Base-by-base conservation (phyloP, 495 filamentous ascomycete genomes). In the Corynascus novoguineensis region DNA sequence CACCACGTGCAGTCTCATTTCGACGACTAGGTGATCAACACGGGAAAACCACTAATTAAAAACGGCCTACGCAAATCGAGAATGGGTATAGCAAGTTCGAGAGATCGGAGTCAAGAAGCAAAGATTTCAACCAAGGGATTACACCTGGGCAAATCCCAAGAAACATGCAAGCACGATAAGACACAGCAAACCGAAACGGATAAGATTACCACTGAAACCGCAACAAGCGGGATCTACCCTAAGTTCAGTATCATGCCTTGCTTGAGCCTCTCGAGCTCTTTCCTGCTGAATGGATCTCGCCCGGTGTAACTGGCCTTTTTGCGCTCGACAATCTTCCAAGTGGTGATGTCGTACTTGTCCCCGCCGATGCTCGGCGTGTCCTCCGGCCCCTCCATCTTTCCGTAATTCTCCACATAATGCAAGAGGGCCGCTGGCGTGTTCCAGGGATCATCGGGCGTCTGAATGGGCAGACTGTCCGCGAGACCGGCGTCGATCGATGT, bases 1-100 rank as follows among this genome's bases (percentile, higher is more conserved):
- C 75, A 83, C 57, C 83, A 86, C 61, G 80, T 85, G 32, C 75
- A 79, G 32, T 57, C 56, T 15, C 82, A 86, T 60, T 81, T 85
- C 37, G 64, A 65, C 29, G 61, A 66, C 24, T 69, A 56, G 31
- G n/a, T n/a, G n/a, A 46, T 29, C 2, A 21, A 14, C 37, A 22
- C 8, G 21, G n/a, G 17, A 35, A 22, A n/a, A 41, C n/a, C 37
- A 11, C 21, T n/a, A n/a, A n/a, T n/a, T n/a, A n/a, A n/a, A n/a
- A n/a, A n/a, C n/a, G n/a, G n/a, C n/a, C n/a, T n/a, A n/a, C n/a
- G n/a, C n/a, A n/a, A n/a, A n/a, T n/a, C n/a, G n/a, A n/a, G n/a
- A n/a, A 17, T n/a, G 7, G 38, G 31, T n/a, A n/a, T n/a, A n/a
- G 21, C 42, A 25, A 45, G 21, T 2, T 38, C 35, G n/a, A n/a